Percentiles rank a stretch among this genome's conserved stretches.
phyloP scores from a whole-genome alignment of 306 rosid genomes.

The Castanospermum australe region DNA sequence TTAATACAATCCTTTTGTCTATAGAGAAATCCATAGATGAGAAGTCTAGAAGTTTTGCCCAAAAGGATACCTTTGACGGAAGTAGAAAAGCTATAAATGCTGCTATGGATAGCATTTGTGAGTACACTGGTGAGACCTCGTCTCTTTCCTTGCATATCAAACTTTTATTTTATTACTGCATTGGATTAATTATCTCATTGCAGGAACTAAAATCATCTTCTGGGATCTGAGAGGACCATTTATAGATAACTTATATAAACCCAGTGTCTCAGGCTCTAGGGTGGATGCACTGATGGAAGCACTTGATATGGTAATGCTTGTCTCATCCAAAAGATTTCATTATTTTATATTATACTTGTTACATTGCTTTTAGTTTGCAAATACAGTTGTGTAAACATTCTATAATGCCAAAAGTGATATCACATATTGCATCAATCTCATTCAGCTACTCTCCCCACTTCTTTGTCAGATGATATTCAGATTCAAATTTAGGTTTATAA shows the following conservation, averaged over 20 bases:
- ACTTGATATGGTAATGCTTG: conserved; percentile 74
- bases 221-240: conserved; percentile 89
- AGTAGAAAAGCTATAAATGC: conserved; percentile 85
- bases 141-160: conserved; percentile 20
- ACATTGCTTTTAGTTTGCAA: conserved; percentile 18
- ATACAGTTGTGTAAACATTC: conserved; percentile 10
- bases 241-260: conserved; percentile 82
- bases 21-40: conserved; percentile 69
- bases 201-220: conserved; percentile 97
- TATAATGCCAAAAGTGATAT: not conserved
- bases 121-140: conserved; percentile 72
- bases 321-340: conserved; percentile 2
- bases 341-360: conserved; percentile 7
- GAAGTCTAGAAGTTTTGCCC: conserved; percentile 62
- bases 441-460: not conserved
- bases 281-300: conserved; percentile 82
- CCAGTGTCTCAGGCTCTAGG: conserved; percentile 73
- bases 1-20: conserved; percentile 14
- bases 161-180: conserved; percentile 17
- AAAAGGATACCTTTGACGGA: conserved; percentile 83
- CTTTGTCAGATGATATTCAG: not conserved
- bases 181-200: conserved; percentile 27
- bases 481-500: not conserved
- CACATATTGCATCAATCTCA: not conserved
- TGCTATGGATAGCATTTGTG: conserved; percentile 86